Evolutionary conservation across 345 rosid species (phyloP), one percentile per base, ranked within the genome.

Genomic region (Lumnitzera littorea): DNA sequence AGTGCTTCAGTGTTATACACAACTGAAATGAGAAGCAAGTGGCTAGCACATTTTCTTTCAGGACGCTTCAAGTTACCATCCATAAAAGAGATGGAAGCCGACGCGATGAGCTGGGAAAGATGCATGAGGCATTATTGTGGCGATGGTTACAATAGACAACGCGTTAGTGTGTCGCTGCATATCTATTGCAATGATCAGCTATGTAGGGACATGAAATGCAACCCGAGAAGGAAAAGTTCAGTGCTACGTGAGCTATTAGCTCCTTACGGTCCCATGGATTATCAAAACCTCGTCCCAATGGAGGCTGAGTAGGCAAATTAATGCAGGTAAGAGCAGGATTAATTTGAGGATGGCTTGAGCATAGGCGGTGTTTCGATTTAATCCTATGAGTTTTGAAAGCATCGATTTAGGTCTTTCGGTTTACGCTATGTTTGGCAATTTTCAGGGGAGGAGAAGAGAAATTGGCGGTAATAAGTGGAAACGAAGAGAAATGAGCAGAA

Each of bases 11-110:
- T 3, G 24, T 31, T 75, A 31, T 63, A 64, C 51, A 54, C 73
- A 4, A 56, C 75, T 6, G 77, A 78, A 46, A 74, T 69, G 71
- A 64, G 77, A 50, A 65, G 75, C 68, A 69, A 61, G 62, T 78
- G 83, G 80, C 67, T 76, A 2, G 69, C 59, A 2, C 70, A 72
- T 52, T 65, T 71, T 43, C 68, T 72, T 2, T 57, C 67, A 0
- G 69, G 71, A 4, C 52, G 51, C 20, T 75, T 69, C 50, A 70
- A 51, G 66, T 56, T 78, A 15, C 77, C 71, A 3, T 54, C 57
- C 58, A 64, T 74, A 48, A 58, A 24, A 17, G 69, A 75, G 55
- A 78, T 78, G 83, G 74, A 69, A 65, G 56, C 29, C 11, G 66
- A 64, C 3, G 61, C 58, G 16, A 56, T 7, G 55, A 17, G 64